Base-by-base conservation (phyloP, 768 basidiomycete species). In the Dioszegia crocea region DNA sequence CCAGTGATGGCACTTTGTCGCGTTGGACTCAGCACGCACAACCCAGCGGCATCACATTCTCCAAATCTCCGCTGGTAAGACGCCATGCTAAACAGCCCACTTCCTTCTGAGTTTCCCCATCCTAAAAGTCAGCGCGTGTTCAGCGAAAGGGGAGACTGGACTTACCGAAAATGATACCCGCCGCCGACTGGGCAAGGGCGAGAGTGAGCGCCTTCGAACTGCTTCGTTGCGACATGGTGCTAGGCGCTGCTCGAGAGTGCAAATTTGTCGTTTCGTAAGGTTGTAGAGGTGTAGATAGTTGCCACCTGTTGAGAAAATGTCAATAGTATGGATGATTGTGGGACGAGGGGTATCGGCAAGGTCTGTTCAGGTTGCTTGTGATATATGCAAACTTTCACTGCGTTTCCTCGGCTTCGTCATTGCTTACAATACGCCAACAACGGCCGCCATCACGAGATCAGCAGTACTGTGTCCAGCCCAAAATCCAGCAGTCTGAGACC, bases 1-100 rank as follows among this genome's bases (percentile, higher is more conserved):
- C 74, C 74, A 29, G 74, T 73, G 59, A 76, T 74, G 23, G 70
- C 69, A 60, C 62, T 65, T 50, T 76, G 70, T 47, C 74, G 63
- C 39, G 68, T 70, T 14, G 74, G 70, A 36, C 65, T 63, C 21
- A 76, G 52, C 3, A 45, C 41, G 57, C 70, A 75, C 3, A 67
- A 21, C 2, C 73, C 73, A 12, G 31, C 52, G 12, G 63, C 67
- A 39, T 68, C 64, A 55, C 69, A 73, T 16, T 38, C 44, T 21
- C 74, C 74, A 49, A 76, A 76, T 55, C 74, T 63, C 5, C 46
- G n/a, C 43, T 66, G 59, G 36, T 74, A 76, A 2, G 63, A 52
- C 14, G 24, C 46, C 63, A 74, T 72, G 56, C 64, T 72, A 62
- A 74, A 76, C 61, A 76, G 60, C 62, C 74, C 74, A 59, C 65